These are phyloP conservation scores for Alternaria ventricosa DNA, from an alignment of 2,329 filamentous ascomycete species.

Conservation along the genomic window DNA sequence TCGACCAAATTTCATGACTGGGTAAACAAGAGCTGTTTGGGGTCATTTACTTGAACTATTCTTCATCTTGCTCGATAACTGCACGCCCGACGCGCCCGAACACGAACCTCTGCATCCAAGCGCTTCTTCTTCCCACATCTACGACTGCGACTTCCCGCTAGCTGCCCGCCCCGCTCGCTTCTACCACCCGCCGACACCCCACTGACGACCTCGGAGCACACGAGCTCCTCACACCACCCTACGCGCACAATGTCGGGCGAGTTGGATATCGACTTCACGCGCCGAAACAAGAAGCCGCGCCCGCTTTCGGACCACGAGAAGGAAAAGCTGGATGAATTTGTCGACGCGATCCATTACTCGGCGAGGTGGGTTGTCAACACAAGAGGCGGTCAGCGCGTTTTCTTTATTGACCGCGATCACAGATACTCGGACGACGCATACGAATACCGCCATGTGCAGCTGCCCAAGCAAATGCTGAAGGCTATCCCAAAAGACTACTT, in stretches of 20 bases:
- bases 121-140: constrained; percentile 3
- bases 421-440: constrained; percentile 93
- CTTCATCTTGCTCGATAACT: constrained; percentile 16
- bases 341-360: constrained; percentile 95
- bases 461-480: constrained; percentile 98
- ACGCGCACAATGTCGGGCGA: constrained; percentile 36
- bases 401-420: constrained; percentile 27
- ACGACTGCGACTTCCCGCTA: neutral
- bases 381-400: constrained; percentile 18
- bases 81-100: neutral
- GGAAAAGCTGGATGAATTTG: constrained; percentile 84
- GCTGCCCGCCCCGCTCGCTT: constrained; percentile 25
- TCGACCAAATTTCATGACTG: constrained; percentile 32
- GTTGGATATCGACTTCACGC: constrained; percentile 76
- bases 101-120: neutral
- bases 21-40: constrained; percentile 36
- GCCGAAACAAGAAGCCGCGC: constrained; percentile 86
- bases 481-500: constrained; percentile 95
- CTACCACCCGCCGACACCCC: constrained; percentile 23
- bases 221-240: constrained; percentile 25
- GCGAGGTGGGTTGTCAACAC: constrained; percentile 68
- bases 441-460: constrained; percentile 97
- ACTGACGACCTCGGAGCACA: constrained; percentile 36
- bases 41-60: constrained; percentile 21
- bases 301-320: constrained; percentile 81